Base-by-base conservation (phyloP, 495 filamentous ascomycete species). In the Aspergillus asperescens region DNA sequence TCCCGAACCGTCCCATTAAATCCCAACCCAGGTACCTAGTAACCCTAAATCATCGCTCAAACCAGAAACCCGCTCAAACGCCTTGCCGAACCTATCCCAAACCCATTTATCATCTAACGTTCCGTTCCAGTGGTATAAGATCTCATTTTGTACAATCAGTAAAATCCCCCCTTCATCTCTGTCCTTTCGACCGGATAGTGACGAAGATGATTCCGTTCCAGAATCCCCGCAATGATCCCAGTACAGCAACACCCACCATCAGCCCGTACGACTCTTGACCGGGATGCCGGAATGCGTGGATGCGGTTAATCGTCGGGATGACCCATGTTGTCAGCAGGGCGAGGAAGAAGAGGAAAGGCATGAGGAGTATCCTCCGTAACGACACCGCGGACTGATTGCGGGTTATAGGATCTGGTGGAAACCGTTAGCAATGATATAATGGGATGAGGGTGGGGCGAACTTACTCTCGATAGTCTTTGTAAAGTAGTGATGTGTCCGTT, bases 141-240 rank as follows among this genome's bases (percentile, higher is more conserved):
- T n/a, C n/a, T n/a, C n/a, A n/a, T n/a, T n/a, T n/a, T n/a, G n/a
- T n/a, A n/a, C n/a, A n/a, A n/a, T 12, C 29, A 10, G 29, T 12
- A 5, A 6, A 32, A 6, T 32, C 7, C 29, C 5, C 7, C 15
- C 15, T 20, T 18, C 62, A 48, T 15, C 23, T 48, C 24, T 23
- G 24, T 7, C 35, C 25, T 24, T 50, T 50, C 5, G 37, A 31
- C 37, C 37, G 63, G 64, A 8, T 50, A 24, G 48, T 19, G 4
- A 74, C 55, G 49, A 73, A 77, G 1, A 77, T 70, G 4, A 76
- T 51, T 0, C 71, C 72, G 50, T 77, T 77, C 73, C 73, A 77
- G 39, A 77, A 75, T 7, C 75, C 74, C 1, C 73, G 60, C 35
- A 77, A 53, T 0, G 72, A 72, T 6, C 72, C 70, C 29, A 70